These are phyloP conservation scores for Hypoxylon sp. DNA, from an alignment of 2,329 filamentous ascomycete genomes.

Conservation along the genomic window DNA sequence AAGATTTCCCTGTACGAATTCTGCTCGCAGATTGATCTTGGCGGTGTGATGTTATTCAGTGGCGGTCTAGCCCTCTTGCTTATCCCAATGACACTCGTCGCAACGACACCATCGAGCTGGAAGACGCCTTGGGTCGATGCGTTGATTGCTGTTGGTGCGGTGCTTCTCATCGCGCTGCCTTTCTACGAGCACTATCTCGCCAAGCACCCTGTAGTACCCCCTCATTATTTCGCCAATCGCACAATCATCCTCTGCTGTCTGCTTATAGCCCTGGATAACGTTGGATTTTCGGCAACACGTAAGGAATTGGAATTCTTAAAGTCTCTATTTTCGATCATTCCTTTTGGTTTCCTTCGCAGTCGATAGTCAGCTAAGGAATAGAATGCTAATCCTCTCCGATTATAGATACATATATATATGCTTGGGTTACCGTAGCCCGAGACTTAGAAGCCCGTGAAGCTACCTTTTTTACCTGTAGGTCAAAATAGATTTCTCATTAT, in stretches of 20 bases:
- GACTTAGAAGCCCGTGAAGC: constrained; percentile 59
- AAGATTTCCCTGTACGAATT: constrained; percentile 54
- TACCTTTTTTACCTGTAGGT: constrained; percentile 58
- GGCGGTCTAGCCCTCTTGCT: constrained; percentile 64
- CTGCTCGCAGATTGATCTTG: constrained; percentile 58
- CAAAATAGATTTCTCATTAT: neutral
- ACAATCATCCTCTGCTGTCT: constrained; percentile 61
- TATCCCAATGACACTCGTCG: constrained; percentile 64
- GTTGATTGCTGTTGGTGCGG: constrained; percentile 61
- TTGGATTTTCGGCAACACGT: constrained; percentile 58
- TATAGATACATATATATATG: constrained; percentile 55
- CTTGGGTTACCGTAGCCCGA: constrained; percentile 63
- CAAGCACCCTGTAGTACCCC: constrained; percentile 62
- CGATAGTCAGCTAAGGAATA: neutral
- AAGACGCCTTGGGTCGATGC: constrained; percentile 62
- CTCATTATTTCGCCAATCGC: constrained; percentile 61
- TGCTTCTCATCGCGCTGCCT: constrained; percentile 60
- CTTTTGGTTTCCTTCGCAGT: neutral
- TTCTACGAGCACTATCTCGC: constrained; percentile 64
- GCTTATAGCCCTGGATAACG: constrained; percentile 59
- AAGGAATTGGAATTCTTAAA: constrained; percentile 23
- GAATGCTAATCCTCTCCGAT: neutral
- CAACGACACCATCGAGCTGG: constrained; percentile 60
- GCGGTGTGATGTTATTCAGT: constrained; percentile 63
- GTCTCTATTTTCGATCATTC: neutral